phyloP scores from a whole-genome alignment of 1,139 yeast species.

The Yamadazyma mexicana region DNA sequence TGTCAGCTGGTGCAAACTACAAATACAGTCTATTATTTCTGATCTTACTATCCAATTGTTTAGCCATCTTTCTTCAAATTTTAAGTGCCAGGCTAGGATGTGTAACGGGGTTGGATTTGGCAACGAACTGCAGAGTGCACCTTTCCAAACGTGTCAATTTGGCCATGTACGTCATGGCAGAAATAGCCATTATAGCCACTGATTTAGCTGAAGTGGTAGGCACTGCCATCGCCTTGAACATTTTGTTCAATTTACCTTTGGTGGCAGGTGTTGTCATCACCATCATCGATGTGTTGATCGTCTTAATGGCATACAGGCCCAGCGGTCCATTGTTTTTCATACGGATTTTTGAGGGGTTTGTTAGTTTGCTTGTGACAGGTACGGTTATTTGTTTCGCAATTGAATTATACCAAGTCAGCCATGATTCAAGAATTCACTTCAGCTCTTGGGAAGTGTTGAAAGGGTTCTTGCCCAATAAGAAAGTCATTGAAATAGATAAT shows the following conservation, averaged over 20 bases:
- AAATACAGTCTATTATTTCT: conserved; percentile 81
- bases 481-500: conserved; percentile 51
- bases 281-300: conserved; percentile 79
- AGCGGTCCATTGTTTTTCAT: conserved; percentile 80
- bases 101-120: conserved; percentile 87
- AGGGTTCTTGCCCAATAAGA: conserved; percentile 80
- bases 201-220: conserved; percentile 95
- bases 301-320: conserved; percentile 85
- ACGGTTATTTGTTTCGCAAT: conserved; percentile 85
- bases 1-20: conserved; percentile 88
- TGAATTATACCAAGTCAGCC: conserved; percentile 70
- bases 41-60: conserved; percentile 75
- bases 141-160: conserved; percentile 63
- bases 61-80: conserved; percentile 85
- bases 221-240: conserved; percentile 85
- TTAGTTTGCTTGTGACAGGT: conserved; percentile 70
- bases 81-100: conserved; percentile 85
- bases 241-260: conserved; percentile 75
- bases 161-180: conserved; percentile 71
- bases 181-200: conserved; percentile 86
- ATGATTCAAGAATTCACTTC: conserved; percentile 49
- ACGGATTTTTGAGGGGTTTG: conserved; percentile 80
- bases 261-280: conserved; percentile 79
- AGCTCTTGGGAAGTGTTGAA: conserved; percentile 53
- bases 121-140: conserved; percentile 80